Evolutionary conservation across 345 rosid species (phyloP).

Genomic region (Limnanthes douglasii): DNA sequence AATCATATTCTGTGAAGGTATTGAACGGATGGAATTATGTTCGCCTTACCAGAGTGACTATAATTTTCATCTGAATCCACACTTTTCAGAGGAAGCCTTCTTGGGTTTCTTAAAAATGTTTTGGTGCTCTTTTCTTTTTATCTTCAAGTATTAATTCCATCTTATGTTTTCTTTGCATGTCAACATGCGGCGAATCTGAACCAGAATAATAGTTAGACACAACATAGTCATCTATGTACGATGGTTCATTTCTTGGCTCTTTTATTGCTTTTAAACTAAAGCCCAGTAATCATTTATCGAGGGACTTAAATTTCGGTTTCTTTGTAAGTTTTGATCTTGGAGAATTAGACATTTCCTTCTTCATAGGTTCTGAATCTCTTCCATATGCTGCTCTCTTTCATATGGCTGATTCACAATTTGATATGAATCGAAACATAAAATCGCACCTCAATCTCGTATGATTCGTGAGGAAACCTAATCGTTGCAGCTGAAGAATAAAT

Average conservation of each 20-base stretch:
- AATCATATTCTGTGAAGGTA: conserved; percentile 10
- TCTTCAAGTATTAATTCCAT: conserved; percentile 14
- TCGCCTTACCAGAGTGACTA: conserved; percentile 18
- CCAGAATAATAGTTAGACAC: conserved; percentile 19
- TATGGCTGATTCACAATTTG: too few relatives aligned
- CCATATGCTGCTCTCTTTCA: conserved; percentile 35
- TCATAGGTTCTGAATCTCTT: conserved; percentile 19
- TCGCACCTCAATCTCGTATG: too few relatives aligned
- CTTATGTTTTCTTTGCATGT: conserved; percentile 35
- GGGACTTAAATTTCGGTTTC: conserved; percentile 62
- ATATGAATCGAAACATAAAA: too few relatives aligned
- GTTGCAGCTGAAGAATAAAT: too few relatives aligned
- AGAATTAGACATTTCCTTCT: conserved; percentile 25
- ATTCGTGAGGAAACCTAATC: too few relatives aligned
- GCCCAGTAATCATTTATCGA: conserved; percentile 45
- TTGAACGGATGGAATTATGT: conserved; percentile 16
- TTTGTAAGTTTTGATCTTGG: too few relatives aligned
- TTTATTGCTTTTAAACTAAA: conserved; percentile 32
- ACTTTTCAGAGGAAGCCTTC: conserved; percentile 19
- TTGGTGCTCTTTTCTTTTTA: conserved; percentile 23
- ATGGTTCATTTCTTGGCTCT: conserved; percentile 26
- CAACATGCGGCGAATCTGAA: conserved; percentile 22
- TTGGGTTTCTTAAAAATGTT: conserved; percentile 47
- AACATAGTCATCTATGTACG: conserved; percentile 30
- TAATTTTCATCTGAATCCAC: conserved; percentile 21